Evolutionary conservation across 768 basidiomycete species (phyloP), one percentile per base, ranked within the genome.

Genomic region (Lentinula lateritia): DNA sequence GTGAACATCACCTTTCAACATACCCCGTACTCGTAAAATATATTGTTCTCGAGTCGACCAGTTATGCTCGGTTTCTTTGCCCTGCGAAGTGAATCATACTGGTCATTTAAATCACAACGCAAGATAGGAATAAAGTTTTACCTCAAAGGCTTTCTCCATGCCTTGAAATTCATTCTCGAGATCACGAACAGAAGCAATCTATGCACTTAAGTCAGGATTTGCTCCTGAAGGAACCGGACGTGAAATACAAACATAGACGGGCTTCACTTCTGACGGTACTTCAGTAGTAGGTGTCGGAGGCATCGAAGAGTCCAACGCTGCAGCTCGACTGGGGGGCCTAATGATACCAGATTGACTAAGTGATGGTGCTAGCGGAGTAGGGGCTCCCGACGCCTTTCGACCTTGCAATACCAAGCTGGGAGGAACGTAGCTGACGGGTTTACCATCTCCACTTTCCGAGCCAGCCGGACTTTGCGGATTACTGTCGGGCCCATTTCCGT

Each of bases 31-130:
- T 16, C 86, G 82, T 46, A 84, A 78, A 63, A 95, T 80, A 9
- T 89, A 81, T 65, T 81, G 82, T 64, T 99, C 96, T 62, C 96
- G 83, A 34, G 80, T 76, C 46, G 83, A 80, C 96, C 96, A 99
- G 67, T 99, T 99, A 64, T 95, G 92, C 70, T 99, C 96, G 0
- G 91, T 90, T 75, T 99, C 96, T 75, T 85, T 96, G n/a, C 96
- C 97, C 89, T 94, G 8, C n/a, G 58, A n/a, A 52, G 39, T 20
- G 16, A 10, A 36, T 53, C 13, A 42, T n/a, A 6, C n/a, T n/a
- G 18, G 9, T 7, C 38, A 8, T 5, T 7, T 18, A 35, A 39
- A 35, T 20, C 8, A 32, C 35, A 43, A 39, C 12, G 9, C 39
- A 42, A 39, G 2, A 8, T 28, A n/a, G 34, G 67, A 34, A 34